Evolutionary conservation across 176 grass and related monocot species (phyloP).

Genomic region (Luzula sylvatica): DNA sequence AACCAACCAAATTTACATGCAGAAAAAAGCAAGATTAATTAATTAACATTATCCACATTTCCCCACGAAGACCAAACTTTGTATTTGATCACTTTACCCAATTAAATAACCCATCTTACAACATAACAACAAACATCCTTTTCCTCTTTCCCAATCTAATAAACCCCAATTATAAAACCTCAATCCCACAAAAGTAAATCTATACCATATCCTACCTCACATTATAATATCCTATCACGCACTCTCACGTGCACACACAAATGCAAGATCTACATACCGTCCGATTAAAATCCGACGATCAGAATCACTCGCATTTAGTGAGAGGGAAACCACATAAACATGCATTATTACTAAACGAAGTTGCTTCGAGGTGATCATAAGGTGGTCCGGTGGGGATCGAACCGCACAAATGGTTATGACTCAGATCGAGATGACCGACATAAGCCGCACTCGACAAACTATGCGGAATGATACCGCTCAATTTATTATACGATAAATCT

Average conservation of each 20-base stretch:
- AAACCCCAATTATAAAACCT: slow-evolving; percentile 19
- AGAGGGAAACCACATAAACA: slow-evolving; percentile 82
- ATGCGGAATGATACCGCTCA: slow-evolving; percentile 50
- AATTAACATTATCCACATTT: slow-evolving; percentile 6
- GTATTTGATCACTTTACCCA: neutral
- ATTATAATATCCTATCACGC: slow-evolving; percentile 19
- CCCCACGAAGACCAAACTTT: slow-evolving; percentile 3
- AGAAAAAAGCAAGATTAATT: neutral
- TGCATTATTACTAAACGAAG: slow-evolving; percentile 46
- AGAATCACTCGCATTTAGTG: slow-evolving; percentile 70
- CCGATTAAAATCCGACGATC: neutral
- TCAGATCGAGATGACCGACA: slow-evolving; percentile 84
- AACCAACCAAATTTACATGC: too few species aligned
- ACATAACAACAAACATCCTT: slow-evolving; percentile 7
- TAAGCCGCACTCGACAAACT: slow-evolving; percentile 51
- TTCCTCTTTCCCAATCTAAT: neutral
- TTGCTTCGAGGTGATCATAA: slow-evolving; percentile 67
- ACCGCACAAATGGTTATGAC: slow-evolving; percentile 82
- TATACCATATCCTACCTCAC: slow-evolving; percentile 21
- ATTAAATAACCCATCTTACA: neutral
- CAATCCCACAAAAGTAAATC: neutral
- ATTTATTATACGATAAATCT: slow-evolving; percentile 66
- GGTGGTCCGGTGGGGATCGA: slow-evolving; percentile 46
- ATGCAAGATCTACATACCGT: neutral
- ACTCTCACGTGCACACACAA: slow-evolving; percentile 24